Evolutionary conservation across 1,139 yeast species (phyloP).

Genomic region (Saccharomycopsis hybrid): DNA sequence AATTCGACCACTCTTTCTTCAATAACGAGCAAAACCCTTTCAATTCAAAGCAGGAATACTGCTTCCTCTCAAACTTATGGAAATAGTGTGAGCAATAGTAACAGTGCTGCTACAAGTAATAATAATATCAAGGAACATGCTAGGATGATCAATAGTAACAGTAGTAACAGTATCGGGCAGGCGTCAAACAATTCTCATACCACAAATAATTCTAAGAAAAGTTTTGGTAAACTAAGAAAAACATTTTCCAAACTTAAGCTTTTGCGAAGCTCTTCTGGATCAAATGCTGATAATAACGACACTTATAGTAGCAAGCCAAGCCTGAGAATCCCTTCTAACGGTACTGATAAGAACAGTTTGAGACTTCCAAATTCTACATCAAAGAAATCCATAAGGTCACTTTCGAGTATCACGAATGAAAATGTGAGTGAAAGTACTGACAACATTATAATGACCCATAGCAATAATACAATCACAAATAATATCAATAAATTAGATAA

Average conservation of each 20-base stretch:
- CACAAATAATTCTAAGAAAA: constrained; percentile 13
- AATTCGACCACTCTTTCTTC: constrained; percentile 18
- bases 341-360: constrained; percentile 3
- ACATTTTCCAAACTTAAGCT: constrained; percentile 19
- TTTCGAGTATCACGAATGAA: constrained; percentile 14
- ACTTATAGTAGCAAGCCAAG: constrained; percentile 4
- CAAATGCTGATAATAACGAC: constrained; percentile 6
- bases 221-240: constrained; percentile 18
- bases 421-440: background rate
- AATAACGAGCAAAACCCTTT: constrained; percentile 16
- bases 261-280: constrained; percentile 13
- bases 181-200: constrained; percentile 11
- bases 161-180: constrained; percentile 15
- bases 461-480: background rate
- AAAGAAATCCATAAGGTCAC: constrained; percentile 12
- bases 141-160: constrained; percentile 14
- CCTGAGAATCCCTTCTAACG: constrained; percentile 7
- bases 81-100: constrained; percentile 1
- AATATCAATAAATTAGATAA: background rate
- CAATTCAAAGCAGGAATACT: constrained; percentile 10
- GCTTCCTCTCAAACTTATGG: background rate
- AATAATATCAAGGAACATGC: background rate
- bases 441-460: no score
- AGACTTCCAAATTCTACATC: constrained; percentile 7
- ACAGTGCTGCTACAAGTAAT: background rate